Evolutionary conservation across 2,329 filamentous ascomycete species (phyloP).

Genomic region (Aspergillus pseudoglaucus): DNA sequence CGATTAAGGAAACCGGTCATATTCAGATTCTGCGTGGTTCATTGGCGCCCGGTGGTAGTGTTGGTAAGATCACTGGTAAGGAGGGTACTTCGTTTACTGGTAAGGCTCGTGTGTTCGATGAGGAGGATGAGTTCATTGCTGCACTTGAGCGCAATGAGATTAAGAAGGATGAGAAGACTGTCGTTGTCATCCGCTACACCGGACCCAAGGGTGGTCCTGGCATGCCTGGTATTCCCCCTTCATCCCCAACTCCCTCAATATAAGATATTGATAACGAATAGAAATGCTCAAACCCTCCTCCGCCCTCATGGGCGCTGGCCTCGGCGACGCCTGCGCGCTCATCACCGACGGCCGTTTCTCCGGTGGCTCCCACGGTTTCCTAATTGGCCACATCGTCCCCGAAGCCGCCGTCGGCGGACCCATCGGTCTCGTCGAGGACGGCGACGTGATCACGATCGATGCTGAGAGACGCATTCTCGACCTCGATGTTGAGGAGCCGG

Average conservation of each 20-base stretch:
- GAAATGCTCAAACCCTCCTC: constrained; percentile 69
- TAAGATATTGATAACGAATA: constrained; percentile 52
- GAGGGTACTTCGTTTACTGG: constrained; percentile 63
- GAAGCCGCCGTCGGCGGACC: constrained; percentile 82
- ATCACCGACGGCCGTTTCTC: constrained; percentile 60
- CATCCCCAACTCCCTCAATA: background rate
- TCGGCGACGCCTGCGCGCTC: constrained; percentile 63
- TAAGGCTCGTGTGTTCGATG: constrained; percentile 64
- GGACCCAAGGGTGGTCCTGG: constrained; percentile 67
- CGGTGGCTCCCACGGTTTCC: constrained; percentile 76
- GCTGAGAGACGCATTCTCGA: constrained; percentile 65
- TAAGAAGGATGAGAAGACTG: constrained; percentile 69
- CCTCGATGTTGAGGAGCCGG: constrained; percentile 59
- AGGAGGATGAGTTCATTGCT: constrained; percentile 61
- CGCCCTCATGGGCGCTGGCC: constrained; percentile 66
- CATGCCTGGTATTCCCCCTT: constrained; percentile 47
- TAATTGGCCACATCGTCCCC: constrained; percentile 81
- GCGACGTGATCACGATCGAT: constrained; percentile 75
- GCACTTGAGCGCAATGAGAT: constrained; percentile 62
- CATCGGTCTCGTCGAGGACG: constrained; percentile 74
- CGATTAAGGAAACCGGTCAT: constrained; percentile 65
- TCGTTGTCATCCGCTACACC: constrained; percentile 69
- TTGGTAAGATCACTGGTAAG: constrained; percentile 72
- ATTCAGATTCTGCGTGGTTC: constrained; percentile 66
- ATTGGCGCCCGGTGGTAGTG: constrained; percentile 62